Percentiles rank a stretch among this genome's conserved stretches.
Evolutionary conservation across 768 basidiomycete species (phyloP).

Genomic region (Naematelia encephala): DNA sequence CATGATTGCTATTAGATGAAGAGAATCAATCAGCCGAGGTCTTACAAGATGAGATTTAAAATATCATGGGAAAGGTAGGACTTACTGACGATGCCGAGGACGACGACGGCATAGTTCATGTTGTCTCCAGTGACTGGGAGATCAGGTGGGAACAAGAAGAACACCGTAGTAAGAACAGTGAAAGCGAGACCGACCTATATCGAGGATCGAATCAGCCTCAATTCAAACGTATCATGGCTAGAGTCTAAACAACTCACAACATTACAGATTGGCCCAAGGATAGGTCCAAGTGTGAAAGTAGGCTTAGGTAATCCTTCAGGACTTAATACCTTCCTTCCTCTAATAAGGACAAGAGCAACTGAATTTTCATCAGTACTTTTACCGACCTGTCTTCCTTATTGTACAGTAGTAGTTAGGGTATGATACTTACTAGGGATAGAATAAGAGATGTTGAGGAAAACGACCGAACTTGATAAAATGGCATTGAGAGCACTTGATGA

Average conservation of each 20-base stretch:
- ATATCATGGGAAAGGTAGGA: conserved; percentile 1
- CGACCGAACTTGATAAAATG: conserved; percentile 41
- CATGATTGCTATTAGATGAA: conserved; percentile 28
- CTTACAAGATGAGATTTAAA: neutral
- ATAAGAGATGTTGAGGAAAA: conserved; percentile 40
- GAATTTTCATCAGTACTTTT: neutral
- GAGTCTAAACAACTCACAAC: conserved; percentile 14
- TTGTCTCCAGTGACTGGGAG: conserved; percentile 30
- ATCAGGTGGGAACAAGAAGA: conserved; percentile 46
- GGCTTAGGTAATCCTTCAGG: conserved; percentile 44
- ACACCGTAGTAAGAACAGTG: conserved; percentile 46
- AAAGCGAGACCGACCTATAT: conserved; percentile 38
- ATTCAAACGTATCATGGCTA: too few relatives aligned
- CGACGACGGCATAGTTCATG: conserved; percentile 47
- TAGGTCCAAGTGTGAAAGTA: conserved; percentile 47
- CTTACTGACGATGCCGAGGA: conserved; percentile 39
- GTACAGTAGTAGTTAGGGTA: too few relatives aligned
- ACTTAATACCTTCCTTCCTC: conserved; percentile 26
- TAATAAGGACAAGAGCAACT: conserved; percentile 30
- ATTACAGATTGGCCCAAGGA: conserved; percentile 34
- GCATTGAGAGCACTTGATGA: conserved; percentile 36
- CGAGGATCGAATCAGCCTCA: neutral
- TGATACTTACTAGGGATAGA: conserved; percentile 38
- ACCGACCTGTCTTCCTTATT: neutral
- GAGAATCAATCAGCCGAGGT: neutral